phyloP scores from a whole-genome alignment of 1,284 basidiomycete genomes.

The Rhodotorula glutinis region DNA sequence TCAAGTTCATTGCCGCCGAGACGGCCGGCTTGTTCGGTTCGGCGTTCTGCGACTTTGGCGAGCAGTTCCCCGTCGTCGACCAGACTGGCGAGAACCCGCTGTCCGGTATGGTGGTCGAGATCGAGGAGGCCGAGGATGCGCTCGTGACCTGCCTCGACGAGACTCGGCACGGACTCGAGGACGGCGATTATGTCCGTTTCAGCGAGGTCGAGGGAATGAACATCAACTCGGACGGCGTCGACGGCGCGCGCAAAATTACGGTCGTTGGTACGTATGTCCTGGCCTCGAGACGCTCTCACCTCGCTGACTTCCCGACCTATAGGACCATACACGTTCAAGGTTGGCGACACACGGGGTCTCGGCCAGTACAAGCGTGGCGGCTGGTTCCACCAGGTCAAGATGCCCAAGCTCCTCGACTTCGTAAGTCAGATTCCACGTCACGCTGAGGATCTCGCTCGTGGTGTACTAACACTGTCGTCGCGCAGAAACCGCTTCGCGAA shows the following conservation, averaged over 20 bases:
- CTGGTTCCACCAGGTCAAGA: slow-evolving; percentile 97
- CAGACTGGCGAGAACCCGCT: slow-evolving; percentile 92
- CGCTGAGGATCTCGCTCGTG: too few relatives aligned
- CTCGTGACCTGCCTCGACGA: slow-evolving; percentile 96
- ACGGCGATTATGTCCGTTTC: slow-evolving; percentile 97
- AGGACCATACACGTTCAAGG: slow-evolving; percentile 89
- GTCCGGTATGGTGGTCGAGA: slow-evolving; percentile 90
- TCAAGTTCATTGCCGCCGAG: slow-evolving; percentile 89
- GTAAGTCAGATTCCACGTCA: slow-evolving; percentile 56
- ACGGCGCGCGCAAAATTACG: slow-evolving; percentile 71
- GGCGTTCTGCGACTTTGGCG: slow-evolving; percentile 95
- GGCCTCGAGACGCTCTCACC: too few relatives aligned
- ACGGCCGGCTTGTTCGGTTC: slow-evolving; percentile 92
- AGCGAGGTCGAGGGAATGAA: slow-evolving; percentile 96
- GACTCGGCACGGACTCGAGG: slow-evolving; percentile 93
- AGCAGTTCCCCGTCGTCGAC: slow-evolving; percentile 91
- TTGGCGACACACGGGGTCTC: slow-evolving; percentile 79
- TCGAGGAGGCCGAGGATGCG: slow-evolving; percentile 82
- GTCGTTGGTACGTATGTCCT: slow-evolving; percentile 66
- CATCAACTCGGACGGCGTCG: slow-evolving; percentile 40
- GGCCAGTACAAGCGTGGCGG: slow-evolving; percentile 83
- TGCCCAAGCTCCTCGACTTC: slow-evolving; percentile 93
- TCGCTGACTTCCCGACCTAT: background rate
- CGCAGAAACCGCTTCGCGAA: slow-evolving; percentile 87
- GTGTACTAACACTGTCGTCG: background rate